Evolutionary conservation across 1,139 yeast genomes (phyloP).

Genomic region (Zygosaccharomyces sapae): DNA sequence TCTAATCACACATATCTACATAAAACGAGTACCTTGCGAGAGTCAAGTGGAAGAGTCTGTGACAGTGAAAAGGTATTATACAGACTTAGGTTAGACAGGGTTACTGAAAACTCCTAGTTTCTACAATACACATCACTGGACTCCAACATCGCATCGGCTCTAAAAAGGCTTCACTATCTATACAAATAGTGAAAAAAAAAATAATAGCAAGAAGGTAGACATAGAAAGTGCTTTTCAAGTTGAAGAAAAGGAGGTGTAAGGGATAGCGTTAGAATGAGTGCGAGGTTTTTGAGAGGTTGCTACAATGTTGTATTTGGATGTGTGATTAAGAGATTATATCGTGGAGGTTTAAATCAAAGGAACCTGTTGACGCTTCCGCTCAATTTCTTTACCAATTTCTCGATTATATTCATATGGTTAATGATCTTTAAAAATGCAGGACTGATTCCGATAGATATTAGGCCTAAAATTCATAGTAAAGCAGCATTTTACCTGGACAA

Average conservation of each 20-base stretch:
- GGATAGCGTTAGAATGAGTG: neutral
- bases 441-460: conserved; percentile 48
- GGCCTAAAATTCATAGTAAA: conserved; percentile 50
- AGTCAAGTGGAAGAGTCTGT: too few species aligned
- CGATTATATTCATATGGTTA: conserved; percentile 56
- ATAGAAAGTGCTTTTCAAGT: neutral
- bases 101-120: too few species aligned
- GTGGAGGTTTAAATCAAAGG: conserved; percentile 39
- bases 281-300: neutral
- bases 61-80: too few species aligned
- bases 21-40: too few species aligned
- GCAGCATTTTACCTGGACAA: conserved; percentile 30
- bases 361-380: conserved; percentile 40
- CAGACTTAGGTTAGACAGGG: too few species aligned
- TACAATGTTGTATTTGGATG: conserved; percentile 9
- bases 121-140: too few species aligned
- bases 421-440: conserved; percentile 58
- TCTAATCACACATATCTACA: too few species aligned
- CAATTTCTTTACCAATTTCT: conserved; percentile 48
- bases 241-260: neutral
- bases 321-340: conserved; percentile 18
- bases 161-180: too few species aligned
- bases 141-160: too few species aligned
- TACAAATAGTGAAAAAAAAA: neutral
- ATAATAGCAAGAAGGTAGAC: neutral